Base-by-base conservation (phyloP, 768 basidiomycete genomes). In the Hygrophorus pudorinus region DNA sequence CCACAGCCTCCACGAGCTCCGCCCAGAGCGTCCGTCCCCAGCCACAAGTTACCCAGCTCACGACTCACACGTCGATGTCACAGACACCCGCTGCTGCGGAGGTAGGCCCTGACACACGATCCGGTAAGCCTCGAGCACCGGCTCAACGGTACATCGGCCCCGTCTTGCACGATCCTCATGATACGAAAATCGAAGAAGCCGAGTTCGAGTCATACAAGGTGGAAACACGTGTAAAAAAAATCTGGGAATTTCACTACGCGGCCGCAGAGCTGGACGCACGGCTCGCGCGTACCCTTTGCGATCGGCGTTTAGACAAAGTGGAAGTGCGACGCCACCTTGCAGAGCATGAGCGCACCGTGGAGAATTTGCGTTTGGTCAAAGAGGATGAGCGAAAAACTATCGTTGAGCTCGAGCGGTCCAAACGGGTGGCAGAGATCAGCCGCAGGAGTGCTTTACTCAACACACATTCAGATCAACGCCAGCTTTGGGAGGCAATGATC, bases 141-240 rank as follows among this genome's bases (percentile, higher is more conserved):
- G 49, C 17, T 12, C 46, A 41, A 28, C 51, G 48, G 24, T 60
- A 60, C 45, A 54, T 58, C 46, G 57, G 58, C 12, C 59, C 55
- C 28, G 35, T 50, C 11, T 48, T 58, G 6, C 33, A 52, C 29
- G 50, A 53, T 17, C 29, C 34, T 21, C 47, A 55, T 37, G 51
- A 55, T 36, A 20, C 41, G 6, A 42, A 44, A 14, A 31, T 38
- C 27, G 66, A 66, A 37, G 65, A 60, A 27, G 59, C 58, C 7
- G 63, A 66, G 8, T 70, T 71, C 38, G 66, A 67, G 42, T 56
- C 57, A 28, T 71, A 65, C 55, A 73, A 74, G 47, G 65, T 71
- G 58, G 56, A 66, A 16, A 63, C 64, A 2, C 68, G 73, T 42
- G 59, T 72, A 47, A 40, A 60, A 31, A 70, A 75, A 61, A 68